phyloP scores from a whole-genome alignment of 495 filamentous ascomycete species.

The Apiosordaria backusii region DNA sequence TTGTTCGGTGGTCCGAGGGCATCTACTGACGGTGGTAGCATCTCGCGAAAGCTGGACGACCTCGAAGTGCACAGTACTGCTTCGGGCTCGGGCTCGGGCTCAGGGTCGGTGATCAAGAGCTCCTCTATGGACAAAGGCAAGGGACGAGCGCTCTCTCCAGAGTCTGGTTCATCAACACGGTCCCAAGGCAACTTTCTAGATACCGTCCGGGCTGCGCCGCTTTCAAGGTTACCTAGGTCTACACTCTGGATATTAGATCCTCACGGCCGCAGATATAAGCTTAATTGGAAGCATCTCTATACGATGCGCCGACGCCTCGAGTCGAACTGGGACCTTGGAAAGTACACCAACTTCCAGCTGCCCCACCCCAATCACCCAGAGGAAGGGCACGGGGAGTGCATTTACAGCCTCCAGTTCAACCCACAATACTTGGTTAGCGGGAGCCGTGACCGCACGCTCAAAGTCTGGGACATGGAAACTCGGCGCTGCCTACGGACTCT shows the following conservation, averaged over 20 bases:
- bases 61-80: slow-evolving; percentile 18
- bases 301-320: slow-evolving; percentile 82
- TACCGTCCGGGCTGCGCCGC: slow-evolving; percentile 17
- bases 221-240: slow-evolving; percentile 31
- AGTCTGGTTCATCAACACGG: neutral
- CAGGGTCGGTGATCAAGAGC: neutral
- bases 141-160: slow-evolving; percentile 21
- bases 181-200: slow-evolving; percentile 11
- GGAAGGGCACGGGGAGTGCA: slow-evolving; percentile 87
- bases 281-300: slow-evolving; percentile 86
- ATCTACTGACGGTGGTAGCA: slow-evolving; percentile 6
- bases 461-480: slow-evolving; percentile 87
- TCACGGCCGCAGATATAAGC: slow-evolving; percentile 44
- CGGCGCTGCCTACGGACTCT: slow-evolving; percentile 73
- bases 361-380: slow-evolving; percentile 76
- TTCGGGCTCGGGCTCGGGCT: slow-evolving; percentile 13
- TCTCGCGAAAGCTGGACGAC: slow-evolving; percentile 19
- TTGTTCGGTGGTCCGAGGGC: slow-evolving; percentile 34
- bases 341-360: slow-evolving; percentile 80
- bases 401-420: slow-evolving; percentile 90
- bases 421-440: slow-evolving; percentile 87
- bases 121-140: slow-evolving; percentile 34
- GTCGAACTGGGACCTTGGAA: slow-evolving; percentile 83
- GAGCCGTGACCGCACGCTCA: slow-evolving; percentile 80
- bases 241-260: slow-evolving; percentile 43